Evolutionary conservation across 371 early-diverging fungal species (phyloP).

Genomic region (Parasitella parasitica): DNA sequence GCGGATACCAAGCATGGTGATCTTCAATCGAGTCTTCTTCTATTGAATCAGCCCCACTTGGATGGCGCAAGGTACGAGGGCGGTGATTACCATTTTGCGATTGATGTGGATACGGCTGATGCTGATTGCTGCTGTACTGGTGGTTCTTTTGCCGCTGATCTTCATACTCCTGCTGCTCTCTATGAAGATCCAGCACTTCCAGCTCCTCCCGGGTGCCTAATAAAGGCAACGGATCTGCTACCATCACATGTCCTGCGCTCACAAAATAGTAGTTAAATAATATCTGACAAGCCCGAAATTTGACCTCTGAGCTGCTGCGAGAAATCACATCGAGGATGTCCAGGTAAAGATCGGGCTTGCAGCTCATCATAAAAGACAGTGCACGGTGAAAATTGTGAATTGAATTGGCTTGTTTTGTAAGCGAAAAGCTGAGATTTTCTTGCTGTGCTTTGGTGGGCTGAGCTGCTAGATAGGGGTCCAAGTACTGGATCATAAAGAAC

Average conservation of each 20-base stretch:
- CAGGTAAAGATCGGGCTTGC: conserved; percentile 55
- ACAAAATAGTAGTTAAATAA: conserved; percentile 42
- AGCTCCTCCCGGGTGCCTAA: conserved; percentile 32
- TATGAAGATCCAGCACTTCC: conserved; percentile 21
- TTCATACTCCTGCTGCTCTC: conserved; percentile 32
- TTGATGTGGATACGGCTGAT: conserved; percentile 3
- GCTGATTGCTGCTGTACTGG: neutral
- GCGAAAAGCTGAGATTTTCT: conserved; percentile 20
- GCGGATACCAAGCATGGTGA: conserved; percentile 48
- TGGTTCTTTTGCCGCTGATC: conserved; percentile 21
- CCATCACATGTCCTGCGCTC: conserved; percentile 53
- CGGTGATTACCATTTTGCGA: neutral
- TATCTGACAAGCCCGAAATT: conserved; percentile 42
- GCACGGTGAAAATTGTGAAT: conserved; percentile 54
- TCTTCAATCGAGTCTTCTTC: conserved; percentile 16
- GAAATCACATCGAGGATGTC: conserved; percentile 57
- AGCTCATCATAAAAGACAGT: conserved; percentile 44
- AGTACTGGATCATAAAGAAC: conserved; percentile 46
- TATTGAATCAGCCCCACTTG: neutral
- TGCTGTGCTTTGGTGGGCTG: conserved; percentile 13
- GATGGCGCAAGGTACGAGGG: neutral
- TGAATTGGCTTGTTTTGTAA: conserved; percentile 27
- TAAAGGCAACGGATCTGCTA: conserved; percentile 48
- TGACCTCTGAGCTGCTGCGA: conserved; percentile 37
- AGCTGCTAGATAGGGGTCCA: conserved; percentile 41